Conservation (phyloP, 805 yeast species). For the Grigorovia yakushimaensis region DNA sequence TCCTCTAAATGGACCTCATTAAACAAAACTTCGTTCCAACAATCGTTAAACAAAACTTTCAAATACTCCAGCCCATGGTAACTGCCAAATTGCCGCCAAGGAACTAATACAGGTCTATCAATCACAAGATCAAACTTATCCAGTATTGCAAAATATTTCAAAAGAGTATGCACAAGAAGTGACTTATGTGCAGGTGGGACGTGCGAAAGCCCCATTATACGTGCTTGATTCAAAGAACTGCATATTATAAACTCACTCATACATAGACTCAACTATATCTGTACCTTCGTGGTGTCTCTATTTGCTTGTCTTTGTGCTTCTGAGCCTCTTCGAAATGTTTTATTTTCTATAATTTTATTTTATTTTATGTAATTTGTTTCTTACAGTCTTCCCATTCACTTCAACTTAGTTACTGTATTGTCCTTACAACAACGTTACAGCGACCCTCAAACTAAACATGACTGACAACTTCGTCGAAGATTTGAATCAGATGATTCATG, state of each 20-base stretch:
- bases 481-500: constrained; percentile 22
- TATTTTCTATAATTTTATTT: too few species aligned
- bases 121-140: neutral
- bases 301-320: neutral
- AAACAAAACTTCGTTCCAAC: neutral
- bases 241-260: neutral
- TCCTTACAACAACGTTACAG: too few species aligned
- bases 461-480: constrained; percentile 14
- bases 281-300: too few species aligned
- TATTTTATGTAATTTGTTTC: too few species aligned
- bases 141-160: neutral
- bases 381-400: too few species aligned
- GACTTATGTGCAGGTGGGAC: neutral
- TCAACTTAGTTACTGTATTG: too few species aligned
- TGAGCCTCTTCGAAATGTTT: neutral
- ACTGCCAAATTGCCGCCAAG: neutral
- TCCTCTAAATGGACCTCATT: neutral
- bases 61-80: neutral
- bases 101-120: neutral
- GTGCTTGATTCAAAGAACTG: neutral
- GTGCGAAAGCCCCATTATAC: neutral
- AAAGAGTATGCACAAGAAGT: neutral
- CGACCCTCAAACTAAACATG: too few species aligned
- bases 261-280: neutral
- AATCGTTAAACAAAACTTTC: neutral